These are phyloP conservation scores for Ochromonas danica DNA, from an alignment of 108 stramenopile species.

Conservation along the genomic window DNA sequence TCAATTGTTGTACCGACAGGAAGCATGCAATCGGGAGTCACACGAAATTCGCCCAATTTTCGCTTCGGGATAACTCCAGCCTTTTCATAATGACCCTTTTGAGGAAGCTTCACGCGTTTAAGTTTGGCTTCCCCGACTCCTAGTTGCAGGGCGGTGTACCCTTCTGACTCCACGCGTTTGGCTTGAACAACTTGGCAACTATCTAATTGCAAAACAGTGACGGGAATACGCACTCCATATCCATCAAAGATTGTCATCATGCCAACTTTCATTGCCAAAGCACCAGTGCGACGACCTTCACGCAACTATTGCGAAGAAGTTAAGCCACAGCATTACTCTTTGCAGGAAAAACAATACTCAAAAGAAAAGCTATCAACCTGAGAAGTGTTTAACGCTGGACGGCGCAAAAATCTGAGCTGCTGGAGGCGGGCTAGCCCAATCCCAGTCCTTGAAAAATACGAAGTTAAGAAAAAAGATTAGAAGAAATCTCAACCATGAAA, in stretches of 20 bases:
- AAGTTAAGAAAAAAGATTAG: too few species aligned
- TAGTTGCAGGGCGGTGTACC: constrained; percentile 80
- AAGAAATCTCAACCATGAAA: too few species aligned
- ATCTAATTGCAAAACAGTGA: constrained; percentile 84
- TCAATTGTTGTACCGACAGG: constrained; percentile 72
- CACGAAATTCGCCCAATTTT: constrained; percentile 59
- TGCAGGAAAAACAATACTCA: background rate
- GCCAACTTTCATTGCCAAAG: constrained; percentile 89
- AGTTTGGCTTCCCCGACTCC: constrained; percentile 87
- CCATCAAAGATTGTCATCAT: constrained; percentile 94
- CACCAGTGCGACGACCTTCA: constrained; percentile 58
- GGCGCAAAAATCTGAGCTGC: background rate
- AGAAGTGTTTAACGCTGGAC: constrained; percentile 31
- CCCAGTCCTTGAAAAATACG: too few species aligned
- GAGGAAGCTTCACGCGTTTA: background rate
- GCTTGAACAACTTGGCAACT: constrained; percentile 41
- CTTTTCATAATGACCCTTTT: background rate
- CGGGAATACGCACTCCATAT: constrained; percentile 88
- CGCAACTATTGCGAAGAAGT: background rate
- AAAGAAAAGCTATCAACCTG: constrained; percentile 16
- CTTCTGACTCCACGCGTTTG: constrained; percentile 70
- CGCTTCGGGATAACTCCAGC: constrained; percentile 49
- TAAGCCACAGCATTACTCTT: background rate
- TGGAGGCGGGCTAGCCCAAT: too few species aligned
- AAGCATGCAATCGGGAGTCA: constrained; percentile 66